Conservation (phyloP, 352 stramenopile genomes). For the Phytophthora syringae region DNA sequence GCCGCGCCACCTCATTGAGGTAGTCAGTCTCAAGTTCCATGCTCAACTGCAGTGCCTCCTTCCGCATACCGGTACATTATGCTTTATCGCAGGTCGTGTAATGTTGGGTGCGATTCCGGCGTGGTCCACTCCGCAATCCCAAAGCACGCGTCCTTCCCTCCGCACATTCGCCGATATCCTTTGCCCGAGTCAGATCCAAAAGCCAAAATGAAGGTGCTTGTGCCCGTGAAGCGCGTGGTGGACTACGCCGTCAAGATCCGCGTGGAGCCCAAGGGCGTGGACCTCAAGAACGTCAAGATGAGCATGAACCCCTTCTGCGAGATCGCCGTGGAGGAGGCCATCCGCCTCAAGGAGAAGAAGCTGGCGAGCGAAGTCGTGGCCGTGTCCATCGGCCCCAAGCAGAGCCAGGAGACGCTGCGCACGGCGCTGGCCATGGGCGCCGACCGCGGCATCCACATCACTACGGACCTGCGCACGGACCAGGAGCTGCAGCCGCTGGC, state of each 20-base stretch:
- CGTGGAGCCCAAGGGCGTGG: constrained; percentile 93
- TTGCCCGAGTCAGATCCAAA: background rate
- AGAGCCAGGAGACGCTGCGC: constrained; percentile 96
- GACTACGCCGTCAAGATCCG: constrained; percentile 99
- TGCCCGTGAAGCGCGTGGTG: constrained; percentile 97
- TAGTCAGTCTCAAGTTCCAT: no score
- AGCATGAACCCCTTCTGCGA: constrained; percentile 99
- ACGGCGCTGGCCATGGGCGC: constrained; percentile 94
- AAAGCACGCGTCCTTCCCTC: constrained; percentile 9
- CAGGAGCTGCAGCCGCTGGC: constrained; percentile 98
- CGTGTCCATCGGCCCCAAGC: constrained; percentile 97
- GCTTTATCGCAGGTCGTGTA: no score
- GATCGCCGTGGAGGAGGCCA: constrained; percentile 98
- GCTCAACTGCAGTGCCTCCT: no score
- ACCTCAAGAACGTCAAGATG: constrained; percentile 99
- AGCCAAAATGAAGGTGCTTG: constrained; percentile 89
- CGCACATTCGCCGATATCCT: constrained; percentile 28
- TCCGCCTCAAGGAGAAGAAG: constrained; percentile 99
- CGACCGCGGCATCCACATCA: constrained; percentile 97
- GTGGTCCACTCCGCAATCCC: constrained; percentile 7
- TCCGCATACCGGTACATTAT: no score
- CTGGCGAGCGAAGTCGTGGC: constrained; percentile 94
- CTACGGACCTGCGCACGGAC: constrained; percentile 96
- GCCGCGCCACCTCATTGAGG: no score
- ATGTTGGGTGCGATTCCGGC: background rate